Conservation (phyloP, 2,329 filamentous ascomycete genomes). For the Colletotrichum eleusines region DNA sequence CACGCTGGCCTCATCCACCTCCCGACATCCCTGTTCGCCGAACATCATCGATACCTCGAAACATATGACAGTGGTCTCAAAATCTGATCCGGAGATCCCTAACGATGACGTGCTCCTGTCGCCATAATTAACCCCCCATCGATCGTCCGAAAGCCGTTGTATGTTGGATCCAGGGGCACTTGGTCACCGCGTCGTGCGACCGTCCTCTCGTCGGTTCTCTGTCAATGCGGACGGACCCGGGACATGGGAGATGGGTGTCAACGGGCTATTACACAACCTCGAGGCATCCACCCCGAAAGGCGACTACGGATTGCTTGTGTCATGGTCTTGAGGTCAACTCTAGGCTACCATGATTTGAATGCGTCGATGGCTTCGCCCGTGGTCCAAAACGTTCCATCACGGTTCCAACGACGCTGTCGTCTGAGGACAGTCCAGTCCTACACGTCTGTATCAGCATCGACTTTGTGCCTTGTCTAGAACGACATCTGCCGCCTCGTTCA, state of each 20-base stretch:
- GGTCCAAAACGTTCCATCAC: not conserved
- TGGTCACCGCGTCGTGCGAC: conserved; percentile 29
- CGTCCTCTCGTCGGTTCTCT: not conserved
- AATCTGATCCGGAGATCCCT: conserved; percentile 19
- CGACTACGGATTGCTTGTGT: not conserved
- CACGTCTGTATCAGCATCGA: not conserved
- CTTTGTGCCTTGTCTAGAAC: not conserved
- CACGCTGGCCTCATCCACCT: conserved; percentile 4
- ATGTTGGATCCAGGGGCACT: not conserved
- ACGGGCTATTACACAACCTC: not conserved
- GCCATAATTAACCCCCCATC: conserved; percentile 22
- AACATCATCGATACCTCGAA: conserved; percentile 23
- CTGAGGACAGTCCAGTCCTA: not conserved
- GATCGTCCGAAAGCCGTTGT: conserved; percentile 17
- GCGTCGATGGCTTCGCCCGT: not conserved
- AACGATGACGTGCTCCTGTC: conserved; percentile 15
- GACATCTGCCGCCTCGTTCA: not conserved
- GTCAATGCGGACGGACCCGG: not conserved
- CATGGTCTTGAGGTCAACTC: not conserved
- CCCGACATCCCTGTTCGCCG: conserved; percentile 2
- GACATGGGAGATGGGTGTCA: not conserved
- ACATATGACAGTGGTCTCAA: conserved; percentile 22
- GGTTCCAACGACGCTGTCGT: not conserved
- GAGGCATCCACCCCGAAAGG: not conserved
- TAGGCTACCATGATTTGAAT: not conserved